Evolutionary conservation across 2,329 filamentous ascomycete species (phyloP).

Genomic region (Arachnomyces sp.): DNA sequence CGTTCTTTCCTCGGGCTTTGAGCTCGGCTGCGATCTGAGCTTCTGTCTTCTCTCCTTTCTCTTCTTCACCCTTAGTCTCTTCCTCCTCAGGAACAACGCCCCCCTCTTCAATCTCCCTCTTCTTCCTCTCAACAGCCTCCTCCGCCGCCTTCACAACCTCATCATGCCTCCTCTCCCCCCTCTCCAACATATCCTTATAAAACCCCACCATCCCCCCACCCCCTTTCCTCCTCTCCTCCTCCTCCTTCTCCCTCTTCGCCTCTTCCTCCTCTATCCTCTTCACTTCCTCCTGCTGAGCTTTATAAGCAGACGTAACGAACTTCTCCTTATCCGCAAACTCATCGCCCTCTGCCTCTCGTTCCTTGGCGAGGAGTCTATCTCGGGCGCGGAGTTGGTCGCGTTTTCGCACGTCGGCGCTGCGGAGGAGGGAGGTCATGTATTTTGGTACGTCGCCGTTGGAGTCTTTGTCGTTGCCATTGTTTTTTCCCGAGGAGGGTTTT

Average conservation of each 20-base stretch:
- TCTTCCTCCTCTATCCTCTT: slow-evolving; percentile 53
- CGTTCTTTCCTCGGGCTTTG: slow-evolving; percentile 43
- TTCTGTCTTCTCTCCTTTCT: slow-evolving; percentile 36
- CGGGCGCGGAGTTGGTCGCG: slow-evolving; percentile 55
- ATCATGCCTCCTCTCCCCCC: slow-evolving; percentile 50
- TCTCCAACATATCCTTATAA: slow-evolving; percentile 52
- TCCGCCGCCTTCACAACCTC: slow-evolving; percentile 50
- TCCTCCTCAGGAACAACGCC: slow-evolving; percentile 28
- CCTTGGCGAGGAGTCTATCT: slow-evolving; percentile 53
- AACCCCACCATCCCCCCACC: slow-evolving; percentile 53
- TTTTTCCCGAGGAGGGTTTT: slow-evolving; percentile 24
- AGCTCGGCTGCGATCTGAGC: slow-evolving; percentile 50
- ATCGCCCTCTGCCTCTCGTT: slow-evolving; percentile 59
- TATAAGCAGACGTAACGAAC: slow-evolving; percentile 60
- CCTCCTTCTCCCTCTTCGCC: slow-evolving; percentile 44
- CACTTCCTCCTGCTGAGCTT: slow-evolving; percentile 56
- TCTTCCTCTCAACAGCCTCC: slow-evolving; percentile 27
- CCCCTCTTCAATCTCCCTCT: slow-evolving; percentile 8
- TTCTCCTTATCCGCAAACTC: slow-evolving; percentile 61
- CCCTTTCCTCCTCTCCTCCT: slow-evolving; percentile 43
- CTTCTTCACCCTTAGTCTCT: slow-evolving; percentile 21
- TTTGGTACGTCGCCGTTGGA: slow-evolving; percentile 37
- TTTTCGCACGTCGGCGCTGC: slow-evolving; percentile 55
- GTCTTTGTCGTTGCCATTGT: slow-evolving; percentile 11
- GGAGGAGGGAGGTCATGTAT: slow-evolving; percentile 54